phyloP scores from a whole-genome alignment of 2,329 filamentous ascomycete species.

The Colletotrichum sp. region DNA sequence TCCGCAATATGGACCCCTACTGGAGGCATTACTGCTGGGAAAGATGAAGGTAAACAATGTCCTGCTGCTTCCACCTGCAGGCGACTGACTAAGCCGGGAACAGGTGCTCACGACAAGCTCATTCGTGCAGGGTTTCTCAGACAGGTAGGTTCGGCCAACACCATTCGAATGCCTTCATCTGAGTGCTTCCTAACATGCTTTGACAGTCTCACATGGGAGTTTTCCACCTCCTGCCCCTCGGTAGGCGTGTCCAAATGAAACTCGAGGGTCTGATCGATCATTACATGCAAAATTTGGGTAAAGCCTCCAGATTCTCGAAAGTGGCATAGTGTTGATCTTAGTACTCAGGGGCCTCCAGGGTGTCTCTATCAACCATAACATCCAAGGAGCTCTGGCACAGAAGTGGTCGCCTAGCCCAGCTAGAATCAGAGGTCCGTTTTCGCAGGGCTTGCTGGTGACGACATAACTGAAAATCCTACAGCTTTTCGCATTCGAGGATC shows the following conservation, averaged over 20 bases:
- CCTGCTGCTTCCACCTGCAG: not conserved
- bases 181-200: not conserved
- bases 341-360: slow-evolving; percentile 72
- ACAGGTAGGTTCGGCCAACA: slow-evolving; percentile 56
- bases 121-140: slow-evolving; percentile 75
- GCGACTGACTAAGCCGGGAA: slow-evolving; percentile 23
- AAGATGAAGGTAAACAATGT: slow-evolving; percentile 53
- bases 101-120: slow-evolving; percentile 71
- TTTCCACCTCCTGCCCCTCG: slow-evolving; percentile 90
- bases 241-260: slow-evolving; percentile 86
- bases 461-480: slow-evolving; percentile 38
- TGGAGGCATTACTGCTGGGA: slow-evolving; percentile 65
- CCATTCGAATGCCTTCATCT: not conserved
- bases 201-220: slow-evolving; percentile 83
- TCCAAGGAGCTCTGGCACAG: slow-evolving; percentile 83
- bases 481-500: slow-evolving; percentile 82
- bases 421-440: slow-evolving; percentile 70
- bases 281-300: slow-evolving; percentile 81
- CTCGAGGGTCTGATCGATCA: slow-evolving; percentile 85
- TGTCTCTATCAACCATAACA: slow-evolving; percentile 84
- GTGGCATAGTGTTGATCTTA: slow-evolving; percentile 4
- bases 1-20: slow-evolving; percentile 84
- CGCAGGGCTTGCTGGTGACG: not conserved
- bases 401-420: slow-evolving; percentile 79
- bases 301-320: not conserved